Evolutionary conservation across 305 asterid species (phyloP), one percentile per base, ranked within the genome.

Genomic region (Striga hermonthica): DNA sequence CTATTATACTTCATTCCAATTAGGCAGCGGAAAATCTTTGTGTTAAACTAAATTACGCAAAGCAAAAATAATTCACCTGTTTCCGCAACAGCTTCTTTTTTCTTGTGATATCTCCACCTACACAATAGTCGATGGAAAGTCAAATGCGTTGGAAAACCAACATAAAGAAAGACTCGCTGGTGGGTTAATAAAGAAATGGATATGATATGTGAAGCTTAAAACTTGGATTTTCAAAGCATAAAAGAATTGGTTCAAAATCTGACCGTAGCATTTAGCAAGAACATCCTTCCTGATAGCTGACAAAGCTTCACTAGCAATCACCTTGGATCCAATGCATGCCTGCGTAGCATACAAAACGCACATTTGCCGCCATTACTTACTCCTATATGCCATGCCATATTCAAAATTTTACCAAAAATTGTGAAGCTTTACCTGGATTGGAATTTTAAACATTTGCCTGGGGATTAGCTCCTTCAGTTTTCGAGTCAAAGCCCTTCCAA

Each of bases 401-500:
- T n/a, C n/a, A n/a, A n/a, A n/a, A n/a, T n/a, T n/a, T n/a, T n/a
- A n/a, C n/a, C n/a, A n/a, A n/a, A n/a, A n/a, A n/a, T n/a, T n/a
- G n/a, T n/a, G n/a, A n/a, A n/a, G n/a, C 34, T 54, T 57, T 84
- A 93, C 99, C 96, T 94, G 99, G 80, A 94, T 94, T 63, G 99
- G 99, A 14, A 94, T 80, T 94, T 90, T 94, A 80, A 94, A 94
- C 99, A 94, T 90, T 77, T 94, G 99, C 70, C 96, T 85, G 9
- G 99, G 99, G 71, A 94, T 94, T 60, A 94, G 80, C 81, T 94
- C 99, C 89, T 94, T 94, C 75, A 94, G 83, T 78, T 86, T 94
- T 74, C 80, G 95, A 74, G 99, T 90, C 83, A 94, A 85, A 79
- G 99, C 99, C 83, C 97, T 84, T 70, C 99, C 99, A 71, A 94